Evolutionary conservation across 148 eudicot species (phyloP).

Genomic region (Persicaria maculosa): DNA sequence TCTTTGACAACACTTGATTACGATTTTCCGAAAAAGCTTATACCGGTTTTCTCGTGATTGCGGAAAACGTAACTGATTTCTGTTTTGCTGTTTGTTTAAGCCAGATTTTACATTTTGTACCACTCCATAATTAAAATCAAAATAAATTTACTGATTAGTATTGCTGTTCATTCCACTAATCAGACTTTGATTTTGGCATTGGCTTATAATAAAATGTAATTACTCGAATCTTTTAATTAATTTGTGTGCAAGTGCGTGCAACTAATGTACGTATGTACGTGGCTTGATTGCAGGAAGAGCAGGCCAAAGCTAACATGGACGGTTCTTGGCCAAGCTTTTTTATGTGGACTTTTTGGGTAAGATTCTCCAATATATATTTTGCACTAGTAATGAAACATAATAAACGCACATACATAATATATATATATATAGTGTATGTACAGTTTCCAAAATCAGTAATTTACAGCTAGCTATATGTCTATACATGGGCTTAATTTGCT

Average conservation of each 20-base stretch:
- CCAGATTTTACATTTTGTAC: no score
- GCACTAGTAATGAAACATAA: neutral
- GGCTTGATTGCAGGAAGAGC: conserved; percentile 3
- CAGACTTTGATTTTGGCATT: no score
- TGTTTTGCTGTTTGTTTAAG: no score
- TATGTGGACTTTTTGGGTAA: conserved; percentile 49
- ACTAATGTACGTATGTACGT: neutral
- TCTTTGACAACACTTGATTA: no score
- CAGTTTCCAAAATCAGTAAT: neutral
- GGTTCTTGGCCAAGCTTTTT: conserved; percentile 12
- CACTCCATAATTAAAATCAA: no score
- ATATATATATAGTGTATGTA: neutral
- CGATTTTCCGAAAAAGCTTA: no score
- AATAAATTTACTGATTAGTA: no score
- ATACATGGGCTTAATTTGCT: no score
- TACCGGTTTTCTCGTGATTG: no score
- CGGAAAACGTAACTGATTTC: no score
- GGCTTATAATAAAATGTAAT: no score
- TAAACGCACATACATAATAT: neutral
- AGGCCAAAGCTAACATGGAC: conserved; percentile 12
- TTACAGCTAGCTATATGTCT: neutral
- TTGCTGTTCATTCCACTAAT: no score
- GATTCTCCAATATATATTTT: neutral
- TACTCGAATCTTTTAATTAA: neutral
- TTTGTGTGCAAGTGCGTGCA: neutral